A percentile compares a stretch with the other conserved stretches of the same genome.
Conservation (phyloP, 1,139 yeast genomes). For the Keqinozyma sinolaborantium region DNA sequence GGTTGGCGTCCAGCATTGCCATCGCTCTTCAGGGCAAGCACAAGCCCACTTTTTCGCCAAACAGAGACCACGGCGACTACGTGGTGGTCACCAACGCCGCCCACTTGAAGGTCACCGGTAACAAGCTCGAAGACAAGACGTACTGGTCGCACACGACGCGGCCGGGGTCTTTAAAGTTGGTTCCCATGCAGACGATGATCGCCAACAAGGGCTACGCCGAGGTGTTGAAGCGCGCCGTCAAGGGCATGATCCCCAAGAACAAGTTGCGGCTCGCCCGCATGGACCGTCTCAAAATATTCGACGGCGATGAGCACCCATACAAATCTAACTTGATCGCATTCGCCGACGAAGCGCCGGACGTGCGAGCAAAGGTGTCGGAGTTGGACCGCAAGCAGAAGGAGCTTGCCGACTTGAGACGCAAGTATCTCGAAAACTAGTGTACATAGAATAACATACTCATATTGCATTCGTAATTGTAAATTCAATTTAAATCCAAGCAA, state of each 20-base stretch:
- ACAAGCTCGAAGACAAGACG: constrained; percentile 75
- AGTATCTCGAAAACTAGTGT: constrained; percentile 24
- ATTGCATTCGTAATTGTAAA: constrained; percentile 6
- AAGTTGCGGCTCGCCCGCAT: constrained; percentile 74
- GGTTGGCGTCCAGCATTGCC: constrained; percentile 88
- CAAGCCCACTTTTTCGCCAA: constrained; percentile 77
- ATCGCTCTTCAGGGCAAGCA: constrained; percentile 90
- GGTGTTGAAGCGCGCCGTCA: constrained; percentile 77
- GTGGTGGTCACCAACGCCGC: constrained; percentile 95
- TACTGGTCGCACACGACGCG: constrained; percentile 89
- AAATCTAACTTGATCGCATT: constrained; percentile 77
- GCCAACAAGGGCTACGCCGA: constrained; percentile 85
- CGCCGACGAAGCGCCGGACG: constrained; percentile 72
- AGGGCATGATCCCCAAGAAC: constrained; percentile 95
- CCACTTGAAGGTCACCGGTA: constrained; percentile 75
- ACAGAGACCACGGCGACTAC: constrained; percentile 90
- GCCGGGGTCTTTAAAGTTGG: constrained; percentile 85
- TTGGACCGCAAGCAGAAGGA: constrained; percentile 35
- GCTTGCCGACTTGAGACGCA: constrained; percentile 31
- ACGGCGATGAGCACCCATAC: constrained; percentile 87
- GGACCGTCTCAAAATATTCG: constrained; percentile 81
- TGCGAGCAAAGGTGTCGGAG: constrained; percentile 36
- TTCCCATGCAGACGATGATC: constrained; percentile 76
- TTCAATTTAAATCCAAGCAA: constrained; percentile 1
- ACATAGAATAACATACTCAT: too few species aligned